A percentile compares a stretch with the other conserved stretches of the same genome.
Conservation (phyloP, 1,284 basidiomycete genomes). For the Exobasidium rhododendri region DNA sequence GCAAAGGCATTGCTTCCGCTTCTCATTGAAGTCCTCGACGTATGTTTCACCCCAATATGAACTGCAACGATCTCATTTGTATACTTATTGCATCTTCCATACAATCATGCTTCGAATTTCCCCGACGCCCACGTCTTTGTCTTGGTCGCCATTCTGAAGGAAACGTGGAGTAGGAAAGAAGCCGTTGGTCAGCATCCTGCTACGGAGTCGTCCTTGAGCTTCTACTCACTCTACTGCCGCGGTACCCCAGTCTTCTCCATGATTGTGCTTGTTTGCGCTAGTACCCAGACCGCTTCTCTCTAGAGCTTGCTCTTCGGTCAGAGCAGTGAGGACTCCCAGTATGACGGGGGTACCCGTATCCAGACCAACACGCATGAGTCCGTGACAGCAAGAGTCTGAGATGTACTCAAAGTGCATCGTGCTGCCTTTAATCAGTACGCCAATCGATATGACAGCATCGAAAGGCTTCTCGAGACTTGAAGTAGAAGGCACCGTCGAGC, state of each 20-base stretch:
- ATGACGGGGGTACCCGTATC: constrained; percentile 93
- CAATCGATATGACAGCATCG: constrained; percentile 92
- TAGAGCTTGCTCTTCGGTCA: constrained; percentile 90
- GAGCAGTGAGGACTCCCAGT: constrained; percentile 89
- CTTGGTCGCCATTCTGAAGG: constrained; percentile 47
- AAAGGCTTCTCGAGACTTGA: constrained; percentile 51
- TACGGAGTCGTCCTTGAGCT: background rate
- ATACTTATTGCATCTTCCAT: background rate
- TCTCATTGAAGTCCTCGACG: background rate
- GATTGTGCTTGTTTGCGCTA: constrained; percentile 75
- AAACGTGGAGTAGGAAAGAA: too few relatives aligned
- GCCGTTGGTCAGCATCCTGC: constrained; percentile 3
- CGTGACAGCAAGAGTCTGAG: constrained; percentile 84
- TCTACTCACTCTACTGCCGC: constrained; percentile 75
- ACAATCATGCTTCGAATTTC: constrained; percentile 22
- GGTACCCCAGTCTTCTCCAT: constrained; percentile 91
- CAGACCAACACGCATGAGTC: constrained; percentile 87
- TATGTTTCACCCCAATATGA: background rate
- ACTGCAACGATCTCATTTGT: background rate
- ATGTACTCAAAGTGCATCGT: constrained; percentile 68
- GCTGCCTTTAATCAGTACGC: constrained; percentile 85
- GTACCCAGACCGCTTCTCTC: constrained; percentile 74
- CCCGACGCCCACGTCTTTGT: constrained; percentile 36
- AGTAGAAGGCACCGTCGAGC: constrained; percentile 17
- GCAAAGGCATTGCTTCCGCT: background rate